phyloP scores from a whole-genome alignment of 2,329 filamentous ascomycete species.

The Clonostachys rhizophaga region DNA sequence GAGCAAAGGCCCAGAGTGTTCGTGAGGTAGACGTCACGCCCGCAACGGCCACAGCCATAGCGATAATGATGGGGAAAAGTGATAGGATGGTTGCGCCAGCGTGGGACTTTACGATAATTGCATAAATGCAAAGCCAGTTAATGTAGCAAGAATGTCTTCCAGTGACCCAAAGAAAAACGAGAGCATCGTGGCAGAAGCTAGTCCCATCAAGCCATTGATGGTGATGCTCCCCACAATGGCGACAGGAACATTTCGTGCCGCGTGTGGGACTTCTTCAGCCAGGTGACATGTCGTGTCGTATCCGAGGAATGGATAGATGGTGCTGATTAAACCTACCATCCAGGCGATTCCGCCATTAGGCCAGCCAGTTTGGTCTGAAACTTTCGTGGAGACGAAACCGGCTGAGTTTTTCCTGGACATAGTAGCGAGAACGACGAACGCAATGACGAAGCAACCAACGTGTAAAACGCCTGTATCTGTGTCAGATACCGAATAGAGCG shows the following conservation, averaged over 20 bases:
- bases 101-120: constrained; percentile 19
- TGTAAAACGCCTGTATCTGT: constrained; percentile 14
- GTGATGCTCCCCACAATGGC: constrained; percentile 27
- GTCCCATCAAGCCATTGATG: constrained; percentile 36
- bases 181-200: constrained; percentile 21
- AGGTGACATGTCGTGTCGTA: constrained; percentile 25
- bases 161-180: constrained; percentile 34
- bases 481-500: not conserved
- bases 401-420: constrained; percentile 20
- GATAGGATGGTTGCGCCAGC: constrained; percentile 19
- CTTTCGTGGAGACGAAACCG: constrained; percentile 21
- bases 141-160: constrained; percentile 25
- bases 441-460: constrained; percentile 14
- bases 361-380: constrained; percentile 24
- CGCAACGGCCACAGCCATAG: constrained; percentile 19
- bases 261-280: constrained; percentile 23
- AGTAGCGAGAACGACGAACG: constrained; percentile 18
- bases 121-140: constrained; percentile 36
- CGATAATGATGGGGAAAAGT: constrained; percentile 15
- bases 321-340: constrained; percentile 21
- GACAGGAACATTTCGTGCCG: constrained; percentile 24
- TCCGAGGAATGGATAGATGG: constrained; percentile 24
- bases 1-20: constrained; percentile 31
- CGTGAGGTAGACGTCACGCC: constrained; percentile 27
- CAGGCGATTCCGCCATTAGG: constrained; percentile 19